Evolutionary conservation across 495 filamentous ascomycete genomes (phyloP).

Genomic region (Aspergillus indologenus): DNA sequence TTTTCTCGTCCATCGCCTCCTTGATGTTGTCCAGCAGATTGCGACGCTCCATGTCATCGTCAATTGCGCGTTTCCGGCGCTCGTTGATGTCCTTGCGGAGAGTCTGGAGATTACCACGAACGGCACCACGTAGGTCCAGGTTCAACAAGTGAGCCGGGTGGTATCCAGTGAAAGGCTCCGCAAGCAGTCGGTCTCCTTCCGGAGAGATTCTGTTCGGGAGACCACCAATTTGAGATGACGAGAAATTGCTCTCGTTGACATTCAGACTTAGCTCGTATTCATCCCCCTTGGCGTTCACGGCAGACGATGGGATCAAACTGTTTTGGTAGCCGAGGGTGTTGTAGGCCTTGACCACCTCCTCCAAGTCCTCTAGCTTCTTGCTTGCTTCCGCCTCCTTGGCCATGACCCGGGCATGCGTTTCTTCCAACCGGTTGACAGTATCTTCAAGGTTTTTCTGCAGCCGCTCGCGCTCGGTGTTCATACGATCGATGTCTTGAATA

Average conservation of each 20-base stretch:
- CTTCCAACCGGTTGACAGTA: conserved; percentile 69
- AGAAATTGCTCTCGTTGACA: conserved; percentile 74
- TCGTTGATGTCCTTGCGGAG: conserved; percentile 88
- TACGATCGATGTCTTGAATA: conserved; percentile 96
- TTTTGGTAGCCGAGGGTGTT: conserved; percentile 93
- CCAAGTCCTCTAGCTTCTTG: conserved; percentile 80
- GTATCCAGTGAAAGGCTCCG: conserved; percentile 79
- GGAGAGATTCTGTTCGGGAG: conserved; percentile 47
- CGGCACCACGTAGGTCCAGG: conserved; percentile 74
- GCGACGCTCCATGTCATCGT: conserved; percentile 84
- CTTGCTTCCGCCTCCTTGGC: conserved; percentile 83
- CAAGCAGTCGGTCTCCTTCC: conserved; percentile 65
- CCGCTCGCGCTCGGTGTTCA: conserved; percentile 91
- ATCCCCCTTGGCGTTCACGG: conserved; percentile 77
- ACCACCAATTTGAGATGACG: conserved; percentile 64
- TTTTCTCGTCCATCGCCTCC: conserved; percentile 92
- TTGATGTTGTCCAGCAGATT: conserved; percentile 89
- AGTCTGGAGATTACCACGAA: conserved; percentile 72
- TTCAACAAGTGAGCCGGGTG: conserved; percentile 84
- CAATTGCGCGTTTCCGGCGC: conserved; percentile 72
- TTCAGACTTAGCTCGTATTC: conserved; percentile 80
- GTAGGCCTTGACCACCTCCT: conserved; percentile 80
- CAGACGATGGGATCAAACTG: conserved; percentile 78
- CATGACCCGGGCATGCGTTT: conserved; percentile 72
- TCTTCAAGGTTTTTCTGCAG: conserved; percentile 80